Percentiles rank a stretch among this genome's conserved stretches.
These are phyloP conservation scores for Saccharum spontaneum DNA, from an alignment of 176 grass and related monocot genomes.

Conservation along the genomic window DNA sequence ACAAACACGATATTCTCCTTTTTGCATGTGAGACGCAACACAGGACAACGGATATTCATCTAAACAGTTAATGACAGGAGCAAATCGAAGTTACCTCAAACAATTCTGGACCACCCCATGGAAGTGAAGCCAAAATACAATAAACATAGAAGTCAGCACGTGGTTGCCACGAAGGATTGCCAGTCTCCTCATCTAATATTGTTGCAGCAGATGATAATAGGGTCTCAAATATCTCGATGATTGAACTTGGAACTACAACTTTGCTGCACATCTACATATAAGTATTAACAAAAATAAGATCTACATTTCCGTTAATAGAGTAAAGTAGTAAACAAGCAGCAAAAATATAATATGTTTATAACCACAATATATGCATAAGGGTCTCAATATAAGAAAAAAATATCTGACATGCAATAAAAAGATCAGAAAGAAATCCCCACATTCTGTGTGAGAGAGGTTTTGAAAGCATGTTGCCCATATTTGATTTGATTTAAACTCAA, in stretches of 20 bases:
- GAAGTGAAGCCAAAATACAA: constrained; percentile 95
- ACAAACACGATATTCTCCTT: not conserved
- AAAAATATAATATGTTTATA: constrained; percentile 8
- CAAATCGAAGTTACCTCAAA: constrained; percentile 68
- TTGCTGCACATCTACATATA: constrained; percentile 90
- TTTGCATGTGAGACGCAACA: not conserved
- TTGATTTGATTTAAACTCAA: constrained; percentile 19
- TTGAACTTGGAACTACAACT: constrained; percentile 80
- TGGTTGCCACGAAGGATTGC: constrained; percentile 91
- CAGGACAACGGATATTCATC: not conserved
- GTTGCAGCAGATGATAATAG: constrained; percentile 84
- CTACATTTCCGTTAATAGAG: not conserved
- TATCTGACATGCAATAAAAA: constrained; percentile 24
- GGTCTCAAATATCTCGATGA: constrained; percentile 80
- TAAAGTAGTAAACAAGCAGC: constrained; percentile 23
- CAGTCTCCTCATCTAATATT: constrained; percentile 85
- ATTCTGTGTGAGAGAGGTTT: not conserved
- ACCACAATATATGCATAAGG: not conserved
- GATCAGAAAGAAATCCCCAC: not conserved
- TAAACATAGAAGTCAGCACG: constrained; percentile 94
- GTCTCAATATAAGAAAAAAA: constrained; percentile 9
- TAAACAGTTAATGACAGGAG: not conserved
- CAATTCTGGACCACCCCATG: constrained; percentile 91
- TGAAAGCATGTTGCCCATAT: constrained; percentile 12
- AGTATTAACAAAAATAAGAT: constrained; percentile 28